Evolutionary conservation across 2,329 filamentous ascomycete species (phyloP).

Genomic region (Chrysoporthe cubensis): DNA sequence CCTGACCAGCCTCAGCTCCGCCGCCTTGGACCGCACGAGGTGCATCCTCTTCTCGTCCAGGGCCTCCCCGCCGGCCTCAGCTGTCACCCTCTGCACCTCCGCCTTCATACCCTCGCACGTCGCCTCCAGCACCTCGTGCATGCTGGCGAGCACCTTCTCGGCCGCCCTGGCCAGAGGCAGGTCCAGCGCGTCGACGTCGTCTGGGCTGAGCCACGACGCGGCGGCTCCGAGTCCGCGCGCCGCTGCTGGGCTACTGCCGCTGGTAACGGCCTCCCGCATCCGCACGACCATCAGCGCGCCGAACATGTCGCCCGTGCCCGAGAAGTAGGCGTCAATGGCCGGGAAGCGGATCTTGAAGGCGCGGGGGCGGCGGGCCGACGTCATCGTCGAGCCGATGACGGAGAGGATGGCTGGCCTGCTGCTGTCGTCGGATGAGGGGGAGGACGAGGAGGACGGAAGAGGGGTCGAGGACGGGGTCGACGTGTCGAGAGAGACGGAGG

Average conservation of each 20-base stretch:
- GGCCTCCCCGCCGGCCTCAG: slow-evolving; percentile 44
- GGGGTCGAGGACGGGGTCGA: slow-evolving; percentile 66
- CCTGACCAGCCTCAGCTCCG: slow-evolving; percentile 82
- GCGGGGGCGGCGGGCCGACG: slow-evolving; percentile 67
- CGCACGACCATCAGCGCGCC: slow-evolving; percentile 87
- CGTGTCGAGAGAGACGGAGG: slow-evolving; percentile 78
- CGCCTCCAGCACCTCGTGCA: slow-evolving; percentile 80
- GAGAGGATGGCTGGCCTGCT: slow-evolving; percentile 78
- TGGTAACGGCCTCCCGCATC: slow-evolving; percentile 77
- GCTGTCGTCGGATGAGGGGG: not conserved
- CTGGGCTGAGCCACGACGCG: slow-evolving; percentile 75
- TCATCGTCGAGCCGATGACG: slow-evolving; percentile 74
- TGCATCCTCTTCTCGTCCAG: slow-evolving; percentile 60
- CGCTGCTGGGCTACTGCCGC: slow-evolving; percentile 30
- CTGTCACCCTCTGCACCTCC: slow-evolving; percentile 49
- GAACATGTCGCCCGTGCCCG: slow-evolving; percentile 98
- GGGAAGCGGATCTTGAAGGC: slow-evolving; percentile 89
- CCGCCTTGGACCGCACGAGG: slow-evolving; percentile 77
- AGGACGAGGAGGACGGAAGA: not conserved
- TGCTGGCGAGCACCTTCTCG: slow-evolving; percentile 87
- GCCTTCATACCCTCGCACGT: slow-evolving; percentile 67
- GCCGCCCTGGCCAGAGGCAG: slow-evolving; percentile 82
- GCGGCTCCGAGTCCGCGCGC: slow-evolving; percentile 51
- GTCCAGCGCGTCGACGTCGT: slow-evolving; percentile 69
- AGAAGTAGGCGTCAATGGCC: slow-evolving; percentile 90